Conservation (phyloP, 306 rosid genomes). For the Prunus mira region DNA sequence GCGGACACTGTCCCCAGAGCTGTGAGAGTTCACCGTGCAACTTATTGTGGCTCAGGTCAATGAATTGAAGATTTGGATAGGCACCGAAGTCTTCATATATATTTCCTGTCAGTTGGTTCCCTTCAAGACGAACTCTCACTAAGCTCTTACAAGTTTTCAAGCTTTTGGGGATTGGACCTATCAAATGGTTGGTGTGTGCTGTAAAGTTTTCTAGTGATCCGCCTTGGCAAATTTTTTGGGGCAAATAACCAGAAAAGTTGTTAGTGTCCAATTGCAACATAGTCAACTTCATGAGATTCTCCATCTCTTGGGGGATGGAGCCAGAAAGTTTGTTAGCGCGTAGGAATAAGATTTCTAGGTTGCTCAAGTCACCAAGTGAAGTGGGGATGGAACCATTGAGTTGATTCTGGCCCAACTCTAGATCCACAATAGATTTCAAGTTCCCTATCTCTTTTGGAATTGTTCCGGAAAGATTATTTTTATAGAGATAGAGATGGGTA, state of each 20-base stretch:
- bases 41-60: background rate
- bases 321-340: background rate
- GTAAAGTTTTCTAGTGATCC: background rate
- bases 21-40: conserved; percentile 5
- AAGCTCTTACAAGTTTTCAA: conserved; percentile 9
- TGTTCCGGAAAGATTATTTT: background rate
- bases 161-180: conserved; percentile 14
- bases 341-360: background rate
- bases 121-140: background rate
- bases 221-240: background rate
- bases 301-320: conserved; percentile 12
- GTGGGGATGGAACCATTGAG: background rate
- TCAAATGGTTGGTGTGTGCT: background rate
- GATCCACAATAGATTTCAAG: background rate
- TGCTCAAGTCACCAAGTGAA: conserved; percentile 5
- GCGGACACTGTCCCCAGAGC: background rate
- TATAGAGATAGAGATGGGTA: background rate
- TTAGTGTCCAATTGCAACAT: background rate
- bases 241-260: conserved; percentile 11
- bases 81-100: conserved; percentile 9
- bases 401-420: background rate
- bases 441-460: background rate
- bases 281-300: background rate
- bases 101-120: background rate
- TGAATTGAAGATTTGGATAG: conserved; percentile 5